These are phyloP conservation scores for Besnoitia besnoiti DNA, from an alignment of 169 alveolate species.

Conservation along the genomic window DNA sequence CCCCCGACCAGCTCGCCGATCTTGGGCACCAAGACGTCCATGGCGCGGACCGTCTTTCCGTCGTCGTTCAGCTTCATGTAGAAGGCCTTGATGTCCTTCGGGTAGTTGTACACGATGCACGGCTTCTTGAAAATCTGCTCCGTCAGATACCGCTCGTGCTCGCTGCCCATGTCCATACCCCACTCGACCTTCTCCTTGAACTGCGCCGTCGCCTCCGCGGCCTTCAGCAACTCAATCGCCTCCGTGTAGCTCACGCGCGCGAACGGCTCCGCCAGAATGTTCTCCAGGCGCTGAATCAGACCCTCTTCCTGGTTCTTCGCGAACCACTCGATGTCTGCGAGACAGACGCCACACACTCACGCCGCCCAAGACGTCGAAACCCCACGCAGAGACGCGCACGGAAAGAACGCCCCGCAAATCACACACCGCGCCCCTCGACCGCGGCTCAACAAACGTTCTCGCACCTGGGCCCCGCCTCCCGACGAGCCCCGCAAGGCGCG, in stretches of 20 bases:
- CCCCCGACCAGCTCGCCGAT: constrained; percentile 98
- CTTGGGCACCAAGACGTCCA: constrained; percentile 95
- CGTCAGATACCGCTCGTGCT: constrained; percentile 95
- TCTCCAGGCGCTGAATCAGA: constrained; percentile 86
- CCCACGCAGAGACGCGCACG: no score
- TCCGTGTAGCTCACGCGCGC: constrained; percentile 97
- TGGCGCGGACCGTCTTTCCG: constrained; percentile 94
- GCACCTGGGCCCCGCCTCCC: no score
- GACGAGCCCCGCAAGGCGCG: no score
- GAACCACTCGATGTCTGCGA: constrained; percentile 68
- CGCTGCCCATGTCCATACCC: constrained; percentile 98
- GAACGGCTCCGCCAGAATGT: constrained; percentile 82
- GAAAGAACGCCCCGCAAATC: no score
- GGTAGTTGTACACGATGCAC: constrained; percentile 97
- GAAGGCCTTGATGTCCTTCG: constrained; percentile 86
- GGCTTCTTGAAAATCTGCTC: constrained; percentile 97
- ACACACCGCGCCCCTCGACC: no score
- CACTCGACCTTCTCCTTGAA: constrained; percentile 80
- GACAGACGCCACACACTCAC: background rate
- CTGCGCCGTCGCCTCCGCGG: constrained; percentile 64
- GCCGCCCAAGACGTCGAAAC: no score
- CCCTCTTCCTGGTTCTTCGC: constrained; percentile 83
- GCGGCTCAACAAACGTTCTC: background rate
- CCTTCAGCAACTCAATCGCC: constrained; percentile 80
- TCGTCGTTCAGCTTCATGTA: constrained; percentile 78